A percentile compares a stretch with the other conserved stretches of the same genome.
Conservation (phyloP, 495 filamentous ascomycete species). For the Aspergillus avenaceus region DNA sequence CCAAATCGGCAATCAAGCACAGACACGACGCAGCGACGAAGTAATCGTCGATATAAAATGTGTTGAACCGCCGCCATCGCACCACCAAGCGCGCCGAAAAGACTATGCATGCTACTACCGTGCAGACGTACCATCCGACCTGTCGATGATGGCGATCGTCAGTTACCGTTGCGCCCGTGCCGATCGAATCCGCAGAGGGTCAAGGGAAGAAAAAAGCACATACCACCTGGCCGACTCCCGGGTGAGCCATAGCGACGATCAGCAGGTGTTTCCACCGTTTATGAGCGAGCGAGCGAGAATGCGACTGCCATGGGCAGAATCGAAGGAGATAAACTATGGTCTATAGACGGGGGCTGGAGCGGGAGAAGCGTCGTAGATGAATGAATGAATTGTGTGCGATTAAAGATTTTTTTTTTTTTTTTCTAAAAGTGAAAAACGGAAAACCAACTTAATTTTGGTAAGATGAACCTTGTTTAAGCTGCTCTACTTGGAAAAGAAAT, state of each 20-base stretch:
- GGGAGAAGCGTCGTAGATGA: not conserved
- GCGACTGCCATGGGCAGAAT: not conserved
- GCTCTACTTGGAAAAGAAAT: too few relatives aligned
- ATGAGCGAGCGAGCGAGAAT: not conserved
- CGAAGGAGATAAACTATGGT: not conserved
- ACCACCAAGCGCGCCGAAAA: conserved; percentile 12
- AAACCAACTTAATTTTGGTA: too few relatives aligned
- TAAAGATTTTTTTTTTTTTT: not conserved
- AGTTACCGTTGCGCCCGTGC: not conserved
- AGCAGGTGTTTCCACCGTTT: not conserved
- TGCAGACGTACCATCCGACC: conserved; percentile 23
- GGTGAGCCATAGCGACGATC: conserved; percentile 11
- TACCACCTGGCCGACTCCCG: conserved; percentile 16
- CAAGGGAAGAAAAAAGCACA: not conserved
- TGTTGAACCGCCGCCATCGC: conserved; percentile 13
- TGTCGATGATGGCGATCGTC: not conserved
- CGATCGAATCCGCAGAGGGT: not conserved
- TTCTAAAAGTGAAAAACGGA: too few relatives aligned
- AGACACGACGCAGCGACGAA: conserved; percentile 10
- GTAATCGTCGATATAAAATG: conserved; percentile 18
- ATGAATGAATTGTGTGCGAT: not conserved
- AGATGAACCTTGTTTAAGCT: not conserved
- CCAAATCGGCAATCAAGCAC: conserved; percentile 18
- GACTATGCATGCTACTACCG: conserved; percentile 15
- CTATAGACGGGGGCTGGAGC: not conserved